These are phyloP conservation scores for Saksenaea vasiformis DNA, from an alignment of 371 early-diverging fungal species.

Conservation along the genomic window DNA sequence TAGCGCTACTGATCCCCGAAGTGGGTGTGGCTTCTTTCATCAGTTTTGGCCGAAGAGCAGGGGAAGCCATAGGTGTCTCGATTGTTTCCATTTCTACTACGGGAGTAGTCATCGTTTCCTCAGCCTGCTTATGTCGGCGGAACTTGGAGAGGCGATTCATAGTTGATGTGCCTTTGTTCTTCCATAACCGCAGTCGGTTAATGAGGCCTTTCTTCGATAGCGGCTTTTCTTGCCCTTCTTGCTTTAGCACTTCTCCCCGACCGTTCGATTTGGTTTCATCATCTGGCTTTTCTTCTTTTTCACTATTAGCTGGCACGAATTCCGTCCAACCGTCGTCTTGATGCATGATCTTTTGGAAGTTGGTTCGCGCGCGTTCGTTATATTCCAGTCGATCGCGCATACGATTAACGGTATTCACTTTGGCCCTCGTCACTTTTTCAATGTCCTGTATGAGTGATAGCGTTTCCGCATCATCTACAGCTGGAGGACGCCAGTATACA, in stretches of 20 bases:
- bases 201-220: not conserved
- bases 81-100: slow-evolving; percentile 44
- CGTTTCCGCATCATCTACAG: slow-evolving; percentile 35
- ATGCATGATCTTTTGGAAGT: slow-evolving; percentile 38
- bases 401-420: slow-evolving; percentile 46
- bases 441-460: slow-evolving; percentile 34
- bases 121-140: not conserved
- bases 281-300: not conserved
- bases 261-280: not conserved
- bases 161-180: slow-evolving; percentile 5
- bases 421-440: slow-evolving; percentile 29
- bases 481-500: slow-evolving; percentile 57
- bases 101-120: slow-evolving; percentile 4
- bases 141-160: slow-evolving; percentile 7
- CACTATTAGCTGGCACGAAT: slow-evolving; percentile 28
- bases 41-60: slow-evolving; percentile 22
- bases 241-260: not conserved
- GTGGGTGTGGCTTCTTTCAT: slow-evolving; percentile 5
- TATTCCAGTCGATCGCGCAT: slow-evolving; percentile 52
- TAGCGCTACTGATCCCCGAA: not conserved
- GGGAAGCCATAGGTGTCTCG: slow-evolving; percentile 42
- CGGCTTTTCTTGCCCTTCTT: not conserved
- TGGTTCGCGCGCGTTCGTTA: slow-evolving; percentile 36
- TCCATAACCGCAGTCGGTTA: slow-evolving; percentile 13
- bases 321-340: slow-evolving; percentile 43